Percentiles rank a stretch among this genome's conserved stretches.
Evolutionary conservation across 2,329 filamentous ascomycete genomes (phyloP).

Genomic region (Pseudopithomyces maydicus): DNA sequence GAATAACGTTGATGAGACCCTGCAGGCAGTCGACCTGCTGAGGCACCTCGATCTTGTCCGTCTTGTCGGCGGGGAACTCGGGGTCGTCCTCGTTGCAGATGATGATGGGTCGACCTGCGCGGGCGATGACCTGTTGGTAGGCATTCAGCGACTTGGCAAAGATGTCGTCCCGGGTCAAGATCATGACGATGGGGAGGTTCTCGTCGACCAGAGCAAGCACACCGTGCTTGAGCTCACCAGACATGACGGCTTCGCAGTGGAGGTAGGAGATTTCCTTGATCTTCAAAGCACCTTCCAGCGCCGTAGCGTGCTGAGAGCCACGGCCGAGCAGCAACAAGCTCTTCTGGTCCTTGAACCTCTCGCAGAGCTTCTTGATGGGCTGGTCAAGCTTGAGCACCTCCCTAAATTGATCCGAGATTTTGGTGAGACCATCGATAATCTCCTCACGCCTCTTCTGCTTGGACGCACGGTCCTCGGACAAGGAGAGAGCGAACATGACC

Average conservation of each 20-base stretch:
- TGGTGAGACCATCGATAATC: constrained; percentile 91
- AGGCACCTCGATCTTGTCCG: constrained; percentile 96
- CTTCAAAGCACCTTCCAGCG: constrained; percentile 94
- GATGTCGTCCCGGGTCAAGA: constrained; percentile 91
- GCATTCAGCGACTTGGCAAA: constrained; percentile 99
- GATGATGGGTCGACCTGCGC: constrained; percentile 93
- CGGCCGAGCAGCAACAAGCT: constrained; percentile 89
- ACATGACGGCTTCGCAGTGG: constrained; percentile 99
- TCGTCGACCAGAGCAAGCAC: constrained; percentile 96
- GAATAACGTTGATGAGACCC: constrained; percentile 96
- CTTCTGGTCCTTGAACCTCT: constrained; percentile 97
- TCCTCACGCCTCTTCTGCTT: constrained; percentile 91
- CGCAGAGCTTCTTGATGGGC: constrained; percentile 91
- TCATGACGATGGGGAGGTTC: constrained; percentile 99
- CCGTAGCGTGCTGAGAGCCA: constrained; percentile 95
- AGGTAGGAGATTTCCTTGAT: constrained; percentile 99
- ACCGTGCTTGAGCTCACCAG: constrained; percentile 98
- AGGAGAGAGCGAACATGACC: constrained; percentile 98
- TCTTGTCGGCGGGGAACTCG: constrained; percentile 86
- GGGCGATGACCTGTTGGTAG: constrained; percentile 98
- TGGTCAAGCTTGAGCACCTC: constrained; percentile 89
- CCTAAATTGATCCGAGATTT: constrained; percentile 90
- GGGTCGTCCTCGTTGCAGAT: constrained; percentile 92
- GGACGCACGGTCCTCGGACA: constrained; percentile 94
- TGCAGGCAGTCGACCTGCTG: constrained; percentile 94